Percentiles rank a stretch among this genome's conserved stretches.
These are phyloP conservation scores for Ceratobasidium sp. DNA, from an alignment of 1,284 basidiomycete species.

Conservation along the genomic window DNA sequence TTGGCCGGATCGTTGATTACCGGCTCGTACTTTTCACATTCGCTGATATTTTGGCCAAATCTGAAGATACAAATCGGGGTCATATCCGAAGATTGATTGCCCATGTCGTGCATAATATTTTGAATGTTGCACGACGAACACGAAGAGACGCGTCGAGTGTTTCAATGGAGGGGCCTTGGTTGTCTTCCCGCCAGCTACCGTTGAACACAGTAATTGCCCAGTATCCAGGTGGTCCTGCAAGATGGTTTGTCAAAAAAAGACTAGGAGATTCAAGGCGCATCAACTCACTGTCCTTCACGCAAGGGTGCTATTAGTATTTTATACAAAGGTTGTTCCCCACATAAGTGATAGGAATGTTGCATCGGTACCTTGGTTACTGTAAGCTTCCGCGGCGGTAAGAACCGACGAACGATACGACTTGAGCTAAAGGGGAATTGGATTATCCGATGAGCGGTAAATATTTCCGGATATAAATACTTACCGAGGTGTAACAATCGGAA, in stretches of 20 bases:
- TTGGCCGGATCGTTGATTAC: slow-evolving; percentile 1
- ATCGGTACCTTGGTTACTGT: background rate
- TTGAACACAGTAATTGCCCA: background rate
- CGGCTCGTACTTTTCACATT: slow-evolving; percentile 7
- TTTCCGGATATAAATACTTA: background rate
- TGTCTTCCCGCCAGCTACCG: background rate
- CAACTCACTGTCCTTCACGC: slow-evolving; percentile 2
- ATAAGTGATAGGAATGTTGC: slow-evolving; percentile 8
- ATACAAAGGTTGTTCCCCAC: background rate
- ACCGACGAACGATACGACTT: background rate
- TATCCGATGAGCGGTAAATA: too few species aligned
- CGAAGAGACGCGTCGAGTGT: background rate
- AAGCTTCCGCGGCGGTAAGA: background rate
- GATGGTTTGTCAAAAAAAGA: too few species aligned
- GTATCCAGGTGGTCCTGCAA: background rate
- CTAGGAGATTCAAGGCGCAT: background rate
- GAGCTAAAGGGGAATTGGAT: background rate
- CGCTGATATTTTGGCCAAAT: background rate
- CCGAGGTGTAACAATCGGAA: background rate
- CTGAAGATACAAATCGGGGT: background rate
- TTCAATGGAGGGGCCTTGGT: background rate
- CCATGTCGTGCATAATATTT: background rate
- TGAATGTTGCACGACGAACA: slow-evolving; percentile 2
- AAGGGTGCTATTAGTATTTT: background rate
- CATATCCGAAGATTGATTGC: slow-evolving; percentile 3